Evolutionary conservation across 805 yeast species (phyloP), one percentile per base, ranked within the genome.

Genomic region (Candida boleticola): DNA sequence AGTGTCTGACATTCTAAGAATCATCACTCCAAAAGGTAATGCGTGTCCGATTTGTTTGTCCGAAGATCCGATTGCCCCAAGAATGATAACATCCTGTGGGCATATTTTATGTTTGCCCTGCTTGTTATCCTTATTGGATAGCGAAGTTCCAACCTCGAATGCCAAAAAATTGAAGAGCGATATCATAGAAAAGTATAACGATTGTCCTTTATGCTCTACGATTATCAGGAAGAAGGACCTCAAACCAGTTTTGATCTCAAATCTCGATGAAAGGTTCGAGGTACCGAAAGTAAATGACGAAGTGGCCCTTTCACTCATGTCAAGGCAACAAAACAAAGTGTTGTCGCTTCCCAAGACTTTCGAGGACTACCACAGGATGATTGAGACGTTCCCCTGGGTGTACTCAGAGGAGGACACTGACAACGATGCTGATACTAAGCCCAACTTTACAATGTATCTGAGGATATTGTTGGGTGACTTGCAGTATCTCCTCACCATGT

Each of bases 21-120:
- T 92, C 4, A 58, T 89, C n/a, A 83, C 80, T 0, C 84, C 92
- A 11, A 78, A 75, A 45, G 83, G 84, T 1, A 83, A 83, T 50
- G 81, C 82, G 29, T 93, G 99, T 58, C 98, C 99, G 0, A 92
- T 93, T 21, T 93, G 99, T 60, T 68, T 93, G 11, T 75, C 83
- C 25, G 95, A 88, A 39, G 82, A 81, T 11, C 86, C 93, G 11
- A 77, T 85, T 14, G 97, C 97, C 0, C 97, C 99, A 2, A 71
- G 98, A 42, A 95, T 93, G 98, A 82, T 89, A 22, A 66, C 72
- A 3, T 76, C 82, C 10, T 93, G 99, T 66, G 99, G 99, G 4
- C 99, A 93, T 58, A 75, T 89, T 13, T 79, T 93, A 55, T 93
- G 99, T 57, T 73, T 79, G 42, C 79, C 89, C 11, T 93, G 99